Conservation (phyloP, 208 protist species). For the Wallacemonas sp. region DNA sequence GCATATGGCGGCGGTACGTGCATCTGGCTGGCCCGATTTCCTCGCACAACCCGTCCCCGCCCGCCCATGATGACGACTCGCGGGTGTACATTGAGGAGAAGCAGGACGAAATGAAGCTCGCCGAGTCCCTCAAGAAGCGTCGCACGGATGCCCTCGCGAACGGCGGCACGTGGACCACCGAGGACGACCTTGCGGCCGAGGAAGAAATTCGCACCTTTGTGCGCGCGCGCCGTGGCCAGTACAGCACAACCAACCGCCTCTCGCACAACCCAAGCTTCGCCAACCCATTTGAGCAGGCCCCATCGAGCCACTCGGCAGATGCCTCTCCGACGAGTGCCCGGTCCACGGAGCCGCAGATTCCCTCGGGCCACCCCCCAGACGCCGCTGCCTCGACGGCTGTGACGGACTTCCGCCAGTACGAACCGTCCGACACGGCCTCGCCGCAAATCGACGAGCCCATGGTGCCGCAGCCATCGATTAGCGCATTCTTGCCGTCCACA, state of each 20-base stretch:
- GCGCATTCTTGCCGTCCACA: conserved; percentile 5
- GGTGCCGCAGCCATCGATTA: background rate
- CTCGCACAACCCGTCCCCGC: conserved; percentile 10
- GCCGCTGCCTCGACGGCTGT: background rate
- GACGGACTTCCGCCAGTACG: conserved; percentile 9
- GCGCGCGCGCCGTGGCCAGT: conserved; percentile 21
- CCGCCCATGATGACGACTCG: conserved; percentile 15
- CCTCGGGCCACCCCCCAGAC: conserved; percentile 4
- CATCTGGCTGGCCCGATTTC: conserved; percentile 13
- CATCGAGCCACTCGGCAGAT: background rate
- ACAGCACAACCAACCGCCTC: conserved; percentile 26
- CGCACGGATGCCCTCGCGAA: conserved; percentile 12
- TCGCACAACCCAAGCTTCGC: conserved; percentile 33
- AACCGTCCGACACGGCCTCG: background rate
- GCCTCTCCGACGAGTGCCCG: background rate
- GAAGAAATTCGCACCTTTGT: conserved; percentile 50
- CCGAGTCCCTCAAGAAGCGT: conserved; percentile 40
- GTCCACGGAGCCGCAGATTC: background rate
- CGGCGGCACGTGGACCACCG: conserved; percentile 36
- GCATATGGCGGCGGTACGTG: conserved; percentile 49
- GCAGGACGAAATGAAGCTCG: conserved; percentile 49
- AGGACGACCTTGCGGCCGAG: conserved; percentile 42
- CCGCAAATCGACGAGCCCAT: background rate
- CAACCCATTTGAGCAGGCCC: conserved; percentile 35
- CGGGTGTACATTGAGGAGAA: conserved; percentile 36